Evolutionary conservation across 306 rosid species (phyloP).

Genomic region (Styphnolobium japonicum): DNA sequence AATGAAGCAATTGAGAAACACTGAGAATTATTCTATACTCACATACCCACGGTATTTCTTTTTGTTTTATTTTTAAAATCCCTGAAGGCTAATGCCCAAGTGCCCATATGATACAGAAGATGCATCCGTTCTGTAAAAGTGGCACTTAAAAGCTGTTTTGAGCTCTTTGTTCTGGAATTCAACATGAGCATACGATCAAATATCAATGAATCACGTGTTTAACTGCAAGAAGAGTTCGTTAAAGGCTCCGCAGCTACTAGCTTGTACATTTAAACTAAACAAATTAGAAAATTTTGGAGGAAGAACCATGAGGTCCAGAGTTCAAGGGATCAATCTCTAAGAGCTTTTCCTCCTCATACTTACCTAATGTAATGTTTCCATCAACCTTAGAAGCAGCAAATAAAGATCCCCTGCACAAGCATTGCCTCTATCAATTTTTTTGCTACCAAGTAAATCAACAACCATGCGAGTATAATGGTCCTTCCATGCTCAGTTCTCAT

Average conservation of each 20-base stretch:
- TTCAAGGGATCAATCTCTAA: conserved; percentile 50
- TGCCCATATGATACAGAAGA: neutral
- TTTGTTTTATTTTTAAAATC: neutral
- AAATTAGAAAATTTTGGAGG: neutral
- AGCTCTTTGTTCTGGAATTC: neutral
- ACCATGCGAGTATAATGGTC: conserved; percentile 61
- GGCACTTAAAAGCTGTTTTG: neutral
- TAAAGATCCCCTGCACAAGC: conserved; percentile 63
- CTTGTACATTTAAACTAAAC: neutral
- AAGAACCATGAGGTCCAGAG: conserved; percentile 44
- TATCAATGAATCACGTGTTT: conserved; percentile 8
- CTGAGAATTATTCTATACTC: neutral
- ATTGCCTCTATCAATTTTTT: conserved; percentile 43
- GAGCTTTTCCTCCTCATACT: conserved; percentile 52
- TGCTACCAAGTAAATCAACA: conserved; percentile 51
- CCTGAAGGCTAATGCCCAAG: neutral
- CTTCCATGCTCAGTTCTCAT: conserved; percentile 44
- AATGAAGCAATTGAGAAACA: neutral
- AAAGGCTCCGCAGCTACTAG: neutral
- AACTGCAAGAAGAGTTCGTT: neutral
- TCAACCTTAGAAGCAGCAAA: conserved; percentile 63
- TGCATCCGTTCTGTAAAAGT: neutral
- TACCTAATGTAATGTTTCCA: conserved; percentile 46
- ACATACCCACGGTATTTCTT: neutral
- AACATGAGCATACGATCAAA: neutral